Conservation (phyloP, 2,329 filamentous ascomycete species). For the Penicillium hordei region DNA sequence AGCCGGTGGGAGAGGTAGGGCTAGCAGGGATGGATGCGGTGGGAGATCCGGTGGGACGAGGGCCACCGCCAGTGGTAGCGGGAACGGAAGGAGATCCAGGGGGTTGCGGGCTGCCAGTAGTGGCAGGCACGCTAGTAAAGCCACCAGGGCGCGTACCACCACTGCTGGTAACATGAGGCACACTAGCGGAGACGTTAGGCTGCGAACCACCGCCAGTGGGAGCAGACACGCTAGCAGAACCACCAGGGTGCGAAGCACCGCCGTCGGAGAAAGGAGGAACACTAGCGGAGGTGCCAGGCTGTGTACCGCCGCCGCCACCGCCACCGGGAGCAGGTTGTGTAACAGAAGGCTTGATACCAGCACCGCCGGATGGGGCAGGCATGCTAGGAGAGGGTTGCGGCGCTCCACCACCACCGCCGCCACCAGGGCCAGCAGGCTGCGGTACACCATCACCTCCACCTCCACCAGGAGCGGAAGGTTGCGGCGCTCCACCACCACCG, state of each 20-base stretch:
- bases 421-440: too few relatives aligned
- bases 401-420: background rate
- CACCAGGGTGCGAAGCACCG: background rate
- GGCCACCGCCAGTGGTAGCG: background rate
- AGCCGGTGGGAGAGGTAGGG: slow-evolving; percentile 11
- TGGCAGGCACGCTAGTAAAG: background rate
- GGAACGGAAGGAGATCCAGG: background rate
- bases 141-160: background rate
- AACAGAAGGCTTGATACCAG: background rate
- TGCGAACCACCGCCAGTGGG: background rate
- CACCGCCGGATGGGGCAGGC: background rate
- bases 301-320: background rate
- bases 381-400: background rate
- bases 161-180: background rate
- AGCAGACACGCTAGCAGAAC: background rate
- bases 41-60: slow-evolving; percentile 3
- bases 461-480: too few relatives aligned
- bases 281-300: background rate
- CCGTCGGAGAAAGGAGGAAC: background rate
- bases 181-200: background rate
- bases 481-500: background rate
- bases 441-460: too few relatives aligned
- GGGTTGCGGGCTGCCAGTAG: background rate
- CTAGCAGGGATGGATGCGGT: slow-evolving; percentile 12
- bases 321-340: background rate